Evolutionary conservation across 2,329 filamentous ascomycete genomes (phyloP).

Genomic region (Chlorencoelia australis): DNA sequence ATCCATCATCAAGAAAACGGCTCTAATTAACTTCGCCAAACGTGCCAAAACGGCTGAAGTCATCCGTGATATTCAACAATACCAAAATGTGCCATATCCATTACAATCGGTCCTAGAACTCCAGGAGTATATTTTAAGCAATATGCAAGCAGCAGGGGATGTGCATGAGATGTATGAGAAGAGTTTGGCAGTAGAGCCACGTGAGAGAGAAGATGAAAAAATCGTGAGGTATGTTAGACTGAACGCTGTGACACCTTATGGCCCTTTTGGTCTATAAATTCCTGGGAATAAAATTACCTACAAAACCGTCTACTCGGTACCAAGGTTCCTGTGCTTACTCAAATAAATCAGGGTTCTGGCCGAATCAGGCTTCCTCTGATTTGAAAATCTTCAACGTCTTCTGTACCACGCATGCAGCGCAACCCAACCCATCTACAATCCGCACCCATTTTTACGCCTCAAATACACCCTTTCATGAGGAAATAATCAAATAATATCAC

Average conservation of each 20-base stretch:
- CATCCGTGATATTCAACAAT: constrained; percentile 96
- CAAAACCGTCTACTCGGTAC: constrained; percentile 8
- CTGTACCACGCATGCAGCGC: too few species aligned
- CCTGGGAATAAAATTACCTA: constrained; percentile 7
- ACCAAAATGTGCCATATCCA: constrained; percentile 94
- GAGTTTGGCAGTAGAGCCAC: constrained; percentile 83
- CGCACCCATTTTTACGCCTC: neutral
- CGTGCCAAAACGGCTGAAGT: constrained; percentile 96
- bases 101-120: constrained; percentile 82
- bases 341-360: constrained; percentile 43
- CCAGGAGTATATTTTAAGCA: constrained; percentile 92
- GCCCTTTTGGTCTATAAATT: constrained; percentile 13
- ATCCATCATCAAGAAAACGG: constrained; percentile 89
- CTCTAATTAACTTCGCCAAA: constrained; percentile 97
- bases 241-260: constrained; percentile 12
- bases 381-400: too few species aligned
- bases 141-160: constrained; percentile 90
- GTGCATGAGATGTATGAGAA: constrained; percentile 99
- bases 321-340: constrained; percentile 18
- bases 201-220: constrained; percentile 97
- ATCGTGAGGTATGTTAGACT: constrained; percentile 65
- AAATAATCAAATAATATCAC: too few species aligned
- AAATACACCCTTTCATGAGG: neutral
- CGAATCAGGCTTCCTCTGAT: constrained; percentile 49
- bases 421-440: too few species aligned